Evolutionary conservation across 2,329 filamentous ascomycete species (phyloP), one percentile per base, ranked within the genome.

Genomic region (Cytospora paraplurivora): DNA sequence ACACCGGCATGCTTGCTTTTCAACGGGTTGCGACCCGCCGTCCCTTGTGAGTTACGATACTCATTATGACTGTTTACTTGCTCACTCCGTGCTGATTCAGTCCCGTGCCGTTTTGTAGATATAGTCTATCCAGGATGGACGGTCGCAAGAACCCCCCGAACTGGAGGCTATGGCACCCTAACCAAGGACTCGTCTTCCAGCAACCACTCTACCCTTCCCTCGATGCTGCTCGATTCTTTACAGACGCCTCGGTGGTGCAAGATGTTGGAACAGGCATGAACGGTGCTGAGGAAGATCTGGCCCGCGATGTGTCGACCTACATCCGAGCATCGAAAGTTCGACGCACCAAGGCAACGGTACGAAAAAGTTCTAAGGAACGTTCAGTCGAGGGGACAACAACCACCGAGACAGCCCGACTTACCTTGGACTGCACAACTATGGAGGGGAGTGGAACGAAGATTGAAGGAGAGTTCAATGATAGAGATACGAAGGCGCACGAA

Each of bases 151-250:
- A 56, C 5, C 56, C 65, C 55, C 49, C 64, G 5, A 65, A 64
- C 38, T 68, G 67, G 54, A 72, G 71, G 56, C 68, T 73, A 34
- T 80, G 78, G 78, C 72, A 73, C 59, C 72, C 74, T 5, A 71
- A 68, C n/a, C 70, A 73, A 60, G 76, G 77, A 44, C 74, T 79
- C 59, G 71, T 77, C 3, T 80, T 79, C 65, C 68, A 59, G 37
- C 66, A 56, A n/a, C 67, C 67, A 1, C 62, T 69, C 17, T 71
- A 71, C 58, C 71, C 71, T 3, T 64, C 63, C 19, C 66, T 72
- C 50, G 57, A 65, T 53, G 53, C 54, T 11, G 56, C 63, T 47
- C 62, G 66, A 21, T 62, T 65, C 33, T 63, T 66, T 21, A 65
- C 62, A 8, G 57, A 66, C 57, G 64, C 64, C 38, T 66, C 64